A percentile compares a stretch with the other conserved stretches of the same genome.
phyloP scores from a whole-genome alignment of 257 asterid genomes.

The Ocimum tenuiflorum region DNA sequence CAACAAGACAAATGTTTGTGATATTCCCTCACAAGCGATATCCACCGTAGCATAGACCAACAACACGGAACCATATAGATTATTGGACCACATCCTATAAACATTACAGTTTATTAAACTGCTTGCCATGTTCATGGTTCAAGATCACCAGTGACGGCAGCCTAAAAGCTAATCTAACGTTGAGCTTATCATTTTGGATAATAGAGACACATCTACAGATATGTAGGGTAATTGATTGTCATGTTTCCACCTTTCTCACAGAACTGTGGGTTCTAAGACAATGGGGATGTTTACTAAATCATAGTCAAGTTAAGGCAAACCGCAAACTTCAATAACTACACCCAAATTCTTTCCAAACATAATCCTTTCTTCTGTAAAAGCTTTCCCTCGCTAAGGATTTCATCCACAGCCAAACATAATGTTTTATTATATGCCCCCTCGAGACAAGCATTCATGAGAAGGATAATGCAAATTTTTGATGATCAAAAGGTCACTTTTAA shows the following conservation, averaged over 20 bases:
- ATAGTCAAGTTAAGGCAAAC: background rate
- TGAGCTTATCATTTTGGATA: background rate
- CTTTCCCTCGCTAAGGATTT: background rate
- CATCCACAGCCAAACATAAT: constrained; percentile 4
- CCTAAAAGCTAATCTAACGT: background rate
- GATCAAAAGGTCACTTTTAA: background rate
- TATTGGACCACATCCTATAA: background rate
- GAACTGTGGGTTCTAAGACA: background rate
- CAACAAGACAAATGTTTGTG: background rate
- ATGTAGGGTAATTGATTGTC: background rate
- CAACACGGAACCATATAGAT: background rate
- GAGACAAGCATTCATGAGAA: background rate
- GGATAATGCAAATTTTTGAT: background rate
- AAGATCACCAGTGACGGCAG: background rate
- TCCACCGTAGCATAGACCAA: background rate
- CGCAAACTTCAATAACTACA: background rate
- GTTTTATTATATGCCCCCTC: background rate
- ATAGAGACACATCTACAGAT: background rate
- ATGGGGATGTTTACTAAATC: background rate
- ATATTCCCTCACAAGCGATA: background rate
- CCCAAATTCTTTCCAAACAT: background rate
- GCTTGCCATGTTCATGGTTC: background rate
- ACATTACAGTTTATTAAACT: background rate
- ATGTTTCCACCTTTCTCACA: background rate
- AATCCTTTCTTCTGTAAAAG: background rate